Conservation (phyloP, 352 stramenopile species). For the Halophytophthora batemanensis region DNA sequence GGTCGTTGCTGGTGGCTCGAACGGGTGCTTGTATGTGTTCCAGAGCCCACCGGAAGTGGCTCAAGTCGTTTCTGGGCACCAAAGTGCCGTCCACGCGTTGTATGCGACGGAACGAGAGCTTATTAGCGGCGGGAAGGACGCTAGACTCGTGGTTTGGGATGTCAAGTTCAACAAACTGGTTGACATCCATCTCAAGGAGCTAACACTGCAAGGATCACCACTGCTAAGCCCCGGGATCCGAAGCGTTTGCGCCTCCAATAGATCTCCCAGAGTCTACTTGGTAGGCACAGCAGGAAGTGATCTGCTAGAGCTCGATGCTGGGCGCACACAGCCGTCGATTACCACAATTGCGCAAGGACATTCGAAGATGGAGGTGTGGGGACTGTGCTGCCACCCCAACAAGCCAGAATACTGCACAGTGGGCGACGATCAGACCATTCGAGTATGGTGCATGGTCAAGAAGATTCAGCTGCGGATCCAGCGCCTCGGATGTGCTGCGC, state of each 20-base stretch:
- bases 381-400: conserved; percentile 66
- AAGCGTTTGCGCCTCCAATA: conserved; percentile 36
- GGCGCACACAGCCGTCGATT: conserved; percentile 11
- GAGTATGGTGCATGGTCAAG: conserved; percentile 71
- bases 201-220: conserved; percentile 12
- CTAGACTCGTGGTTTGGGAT: conserved; percentile 85
- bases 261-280: conserved; percentile 46
- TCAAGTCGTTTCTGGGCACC: conserved; percentile 53
- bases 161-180: conserved; percentile 40
- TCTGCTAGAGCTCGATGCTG: conserved; percentile 80
- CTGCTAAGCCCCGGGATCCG: conserved; percentile 39
- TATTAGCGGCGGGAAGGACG: conserved; percentile 85
- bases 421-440: conserved; percentile 77
- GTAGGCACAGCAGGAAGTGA: conserved; percentile 86
- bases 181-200: conserved; percentile 40
- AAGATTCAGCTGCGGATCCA: conserved; percentile 38
- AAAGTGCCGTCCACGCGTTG: conserved; percentile 38
- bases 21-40: conserved; percentile 80
- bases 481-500: conserved; percentile 45
- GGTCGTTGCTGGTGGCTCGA: conserved; percentile 51
- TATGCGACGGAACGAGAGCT: conserved; percentile 54
- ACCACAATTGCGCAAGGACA: conserved; percentile 54
- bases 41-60: conserved; percentile 46
- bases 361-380: conserved; percentile 77
- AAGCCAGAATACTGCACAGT: conserved; percentile 69